Evolutionary conservation across 495 filamentous ascomycete genomes (phyloP).

Genomic region (Penicillium macrosclerotiorum): DNA sequence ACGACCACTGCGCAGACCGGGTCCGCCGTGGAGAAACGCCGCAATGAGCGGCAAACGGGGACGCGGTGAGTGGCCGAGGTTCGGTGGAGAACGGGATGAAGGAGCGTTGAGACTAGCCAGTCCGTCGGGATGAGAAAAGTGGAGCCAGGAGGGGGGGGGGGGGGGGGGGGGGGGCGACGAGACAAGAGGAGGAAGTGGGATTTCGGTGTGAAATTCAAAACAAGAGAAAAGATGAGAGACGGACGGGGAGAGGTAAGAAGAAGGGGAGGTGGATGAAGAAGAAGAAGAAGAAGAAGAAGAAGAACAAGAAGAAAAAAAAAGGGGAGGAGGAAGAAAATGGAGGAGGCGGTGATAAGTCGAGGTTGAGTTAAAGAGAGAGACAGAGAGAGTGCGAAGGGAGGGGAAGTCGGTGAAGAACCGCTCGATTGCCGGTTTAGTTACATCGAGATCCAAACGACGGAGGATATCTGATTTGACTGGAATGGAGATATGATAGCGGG

Average conservation of each 20-base stretch:
- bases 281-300: no score
- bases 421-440: no score
- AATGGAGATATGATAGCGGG: no score
- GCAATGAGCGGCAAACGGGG: not conserved
- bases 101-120: conserved; percentile 16
- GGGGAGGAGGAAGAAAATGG: not conserved
- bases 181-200: not conserved
- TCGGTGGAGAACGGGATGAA: conserved; percentile 12
- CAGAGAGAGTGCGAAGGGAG: no score
- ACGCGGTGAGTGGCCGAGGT: conserved; percentile 21
- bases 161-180: not conserved
- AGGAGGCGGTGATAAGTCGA: no score
- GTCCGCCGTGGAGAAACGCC: conserved; percentile 9
- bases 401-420: no score
- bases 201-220: no score
- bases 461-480: no score
- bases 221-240: not conserved
- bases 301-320: no score
- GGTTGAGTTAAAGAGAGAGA: no score
- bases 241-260: not conserved
- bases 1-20: conserved; percentile 7
- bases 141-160: not conserved
- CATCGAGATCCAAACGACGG: no score
- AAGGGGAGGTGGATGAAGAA: not conserved
- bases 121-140: not conserved